These are phyloP conservation scores for Punica granatum DNA, from an alignment of 345 rosid genomes.

Conservation along the genomic window DNA sequence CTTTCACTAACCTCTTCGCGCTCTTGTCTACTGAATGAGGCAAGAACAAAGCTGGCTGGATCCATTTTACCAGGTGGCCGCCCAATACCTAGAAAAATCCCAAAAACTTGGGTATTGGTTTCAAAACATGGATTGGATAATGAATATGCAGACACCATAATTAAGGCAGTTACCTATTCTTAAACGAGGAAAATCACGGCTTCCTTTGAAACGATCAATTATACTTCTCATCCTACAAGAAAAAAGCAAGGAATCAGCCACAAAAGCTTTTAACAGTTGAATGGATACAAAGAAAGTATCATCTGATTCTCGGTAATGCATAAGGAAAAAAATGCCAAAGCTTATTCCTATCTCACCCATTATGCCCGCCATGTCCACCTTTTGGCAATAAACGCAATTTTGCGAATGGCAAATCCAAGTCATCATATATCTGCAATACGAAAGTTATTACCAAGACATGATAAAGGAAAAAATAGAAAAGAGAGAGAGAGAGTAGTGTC, in stretches of 20 bases:
- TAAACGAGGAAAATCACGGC: constrained; percentile 84
- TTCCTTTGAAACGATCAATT: constrained; percentile 85
- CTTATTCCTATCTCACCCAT: constrained; percentile 42
- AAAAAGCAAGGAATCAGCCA: neutral
- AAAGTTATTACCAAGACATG: constrained; percentile 2
- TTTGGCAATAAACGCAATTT: constrained; percentile 85
- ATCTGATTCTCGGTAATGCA: neutral
- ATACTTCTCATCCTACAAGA: constrained; percentile 76
- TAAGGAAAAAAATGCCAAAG: neutral
- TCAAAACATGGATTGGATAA: neutral
- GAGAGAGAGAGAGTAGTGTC: neutral
- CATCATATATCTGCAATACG: constrained; percentile 67
- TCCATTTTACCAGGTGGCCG: constrained; percentile 96
- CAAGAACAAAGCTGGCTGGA: constrained; percentile 61
- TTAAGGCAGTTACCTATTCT: constrained; percentile 55
- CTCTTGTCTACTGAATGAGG: constrained; percentile 68
- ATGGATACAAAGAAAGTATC: neutral
- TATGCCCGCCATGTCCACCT: constrained; percentile 99
- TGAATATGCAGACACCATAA: neutral
- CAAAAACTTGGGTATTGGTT: neutral
- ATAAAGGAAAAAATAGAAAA: neutral
- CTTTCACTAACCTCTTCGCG: constrained; percentile 49
- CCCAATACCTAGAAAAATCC: constrained; percentile 60
- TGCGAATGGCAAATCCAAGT: constrained; percentile 88
- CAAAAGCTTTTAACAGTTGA: neutral